Conservation (phyloP, 495 filamentous ascomycete genomes). For the Parathielavia hyrcaniae region DNA sequence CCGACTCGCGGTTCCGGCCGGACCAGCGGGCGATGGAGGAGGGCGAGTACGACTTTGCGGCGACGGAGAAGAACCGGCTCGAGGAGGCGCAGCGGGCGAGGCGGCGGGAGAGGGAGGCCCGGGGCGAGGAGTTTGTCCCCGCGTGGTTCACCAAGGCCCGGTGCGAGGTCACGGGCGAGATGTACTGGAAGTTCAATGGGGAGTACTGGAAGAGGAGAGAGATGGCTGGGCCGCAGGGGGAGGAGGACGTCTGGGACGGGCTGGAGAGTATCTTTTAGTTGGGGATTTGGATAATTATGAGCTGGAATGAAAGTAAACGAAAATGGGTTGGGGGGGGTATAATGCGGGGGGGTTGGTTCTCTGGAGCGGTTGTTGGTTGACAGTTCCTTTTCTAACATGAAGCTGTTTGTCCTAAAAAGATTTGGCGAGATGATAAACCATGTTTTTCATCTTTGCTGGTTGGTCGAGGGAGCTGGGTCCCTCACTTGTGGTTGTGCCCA, state of each 20-base stretch:
- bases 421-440: background rate
- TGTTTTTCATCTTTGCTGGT: no score
- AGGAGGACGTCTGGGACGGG: constrained; percentile 41
- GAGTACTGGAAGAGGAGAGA: constrained; percentile 76
- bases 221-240: constrained; percentile 45
- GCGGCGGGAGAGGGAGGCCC: constrained; percentile 63
- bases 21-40: constrained; percentile 99
- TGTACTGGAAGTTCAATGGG: constrained; percentile 82
- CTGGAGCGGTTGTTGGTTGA: background rate
- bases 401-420: background rate
- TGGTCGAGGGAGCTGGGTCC: no score
- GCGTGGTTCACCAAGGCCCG: constrained; percentile 73
- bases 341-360: background rate
- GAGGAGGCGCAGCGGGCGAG: constrained; percentile 88
- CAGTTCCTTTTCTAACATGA: background rate
- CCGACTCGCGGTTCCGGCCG: constrained; percentile 81
- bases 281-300: no score
- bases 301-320: no score
- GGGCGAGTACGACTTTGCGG: constrained; percentile 87
- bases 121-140: constrained; percentile 74
- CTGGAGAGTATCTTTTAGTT: constrained; percentile 33
- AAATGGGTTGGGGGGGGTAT: no score
- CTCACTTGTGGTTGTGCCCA: background rate
- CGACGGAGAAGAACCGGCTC: constrained; percentile 86
- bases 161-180: constrained; percentile 77